Conservation (phyloP, 2,329 filamentous ascomycete species). For the Aureobasidium mangrovei region DNA sequence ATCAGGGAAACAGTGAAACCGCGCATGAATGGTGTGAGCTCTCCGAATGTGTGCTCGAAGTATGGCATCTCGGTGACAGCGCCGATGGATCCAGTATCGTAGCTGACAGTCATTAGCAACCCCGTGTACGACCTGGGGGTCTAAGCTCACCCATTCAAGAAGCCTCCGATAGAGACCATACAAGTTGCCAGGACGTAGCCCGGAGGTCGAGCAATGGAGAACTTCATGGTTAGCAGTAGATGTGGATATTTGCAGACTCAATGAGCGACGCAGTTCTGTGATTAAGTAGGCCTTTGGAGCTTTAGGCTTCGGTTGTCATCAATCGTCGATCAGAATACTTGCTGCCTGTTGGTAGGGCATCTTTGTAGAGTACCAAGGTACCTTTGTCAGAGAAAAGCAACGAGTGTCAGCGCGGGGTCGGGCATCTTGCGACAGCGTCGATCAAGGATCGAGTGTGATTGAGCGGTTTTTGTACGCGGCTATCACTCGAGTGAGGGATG, state of each 20-base stretch:
- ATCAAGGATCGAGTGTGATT: too few relatives aligned
- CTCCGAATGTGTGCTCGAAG: slow-evolving; percentile 44
- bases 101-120: slow-evolving; percentile 16
- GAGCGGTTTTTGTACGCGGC: too few relatives aligned
- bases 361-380: too few relatives aligned
- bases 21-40: slow-evolving; percentile 43
- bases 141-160: slow-evolving; percentile 17
- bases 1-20: slow-evolving; percentile 53
- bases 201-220: slow-evolving; percentile 6
- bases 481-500: too few relatives aligned
- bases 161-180: slow-evolving; percentile 18
- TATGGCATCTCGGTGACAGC: slow-evolving; percentile 50
- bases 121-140: background rate
- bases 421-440: too few relatives aligned
- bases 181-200: slow-evolving; percentile 18
- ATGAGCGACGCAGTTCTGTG: too few relatives aligned
- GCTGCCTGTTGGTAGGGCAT: too few relatives aligned
- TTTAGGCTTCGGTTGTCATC: too few relatives aligned
- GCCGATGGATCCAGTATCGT: slow-evolving; percentile 49
- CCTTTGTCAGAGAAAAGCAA: too few relatives aligned
- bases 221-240: background rate
- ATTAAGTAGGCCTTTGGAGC: too few relatives aligned
- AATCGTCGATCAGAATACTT: too few relatives aligned
- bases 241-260: background rate
- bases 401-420: too few relatives aligned